Evolutionary conservation across 768 basidiomycete species (phyloP).

Genomic region (Agaricus subrufescens): DNA sequence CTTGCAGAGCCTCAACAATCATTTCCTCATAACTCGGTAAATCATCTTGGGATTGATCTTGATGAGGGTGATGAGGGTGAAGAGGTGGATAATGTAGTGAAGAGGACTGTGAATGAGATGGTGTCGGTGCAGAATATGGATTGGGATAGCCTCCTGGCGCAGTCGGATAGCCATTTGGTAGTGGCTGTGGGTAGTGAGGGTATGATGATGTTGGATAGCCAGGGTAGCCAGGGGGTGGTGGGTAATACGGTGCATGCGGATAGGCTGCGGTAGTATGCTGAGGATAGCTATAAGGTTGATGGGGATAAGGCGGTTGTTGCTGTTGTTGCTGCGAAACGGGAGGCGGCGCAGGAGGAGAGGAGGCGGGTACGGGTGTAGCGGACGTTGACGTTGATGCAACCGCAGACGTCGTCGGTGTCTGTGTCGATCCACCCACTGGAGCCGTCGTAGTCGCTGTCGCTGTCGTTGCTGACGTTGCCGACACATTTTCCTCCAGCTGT

Average conservation of each 20-base stretch:
- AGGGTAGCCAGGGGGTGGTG: slow-evolving; percentile 42
- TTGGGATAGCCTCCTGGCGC: slow-evolving; percentile 27
- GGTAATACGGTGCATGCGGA: slow-evolving; percentile 66
- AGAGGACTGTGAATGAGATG: slow-evolving; percentile 31
- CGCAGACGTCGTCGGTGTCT: too few species aligned
- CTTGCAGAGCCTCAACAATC: slow-evolving; percentile 76
- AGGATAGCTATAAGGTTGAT: slow-evolving; percentile 52
- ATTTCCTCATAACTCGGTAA: slow-evolving; percentile 89
- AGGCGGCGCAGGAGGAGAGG: slow-evolving; percentile 8
- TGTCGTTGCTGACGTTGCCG: slow-evolving; percentile 11
- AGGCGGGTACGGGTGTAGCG: not conserved
- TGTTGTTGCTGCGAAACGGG: slow-evolving; percentile 13
- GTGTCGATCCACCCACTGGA: too few species aligned
- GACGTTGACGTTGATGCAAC: too few species aligned
- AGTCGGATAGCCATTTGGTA: slow-evolving; percentile 23
- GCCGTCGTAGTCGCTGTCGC: not conserved
- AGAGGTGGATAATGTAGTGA: slow-evolving; percentile 26
- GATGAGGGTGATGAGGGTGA: slow-evolving; percentile 20
- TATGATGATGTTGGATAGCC: slow-evolving; percentile 26
- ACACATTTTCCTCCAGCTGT: not conserved
- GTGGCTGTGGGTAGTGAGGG: slow-evolving; percentile 35
- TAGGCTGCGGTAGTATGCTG: slow-evolving; percentile 46
- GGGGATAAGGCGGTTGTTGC: slow-evolving; percentile 34
- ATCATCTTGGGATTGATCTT: slow-evolving; percentile 36
- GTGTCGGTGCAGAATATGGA: slow-evolving; percentile 15